A percentile compares a stretch with the other conserved stretches of the same genome.
Evolutionary conservation across 2,329 filamentous ascomycete genomes (phyloP).

Genomic region (Colletotrichum higginsianum): DNA sequence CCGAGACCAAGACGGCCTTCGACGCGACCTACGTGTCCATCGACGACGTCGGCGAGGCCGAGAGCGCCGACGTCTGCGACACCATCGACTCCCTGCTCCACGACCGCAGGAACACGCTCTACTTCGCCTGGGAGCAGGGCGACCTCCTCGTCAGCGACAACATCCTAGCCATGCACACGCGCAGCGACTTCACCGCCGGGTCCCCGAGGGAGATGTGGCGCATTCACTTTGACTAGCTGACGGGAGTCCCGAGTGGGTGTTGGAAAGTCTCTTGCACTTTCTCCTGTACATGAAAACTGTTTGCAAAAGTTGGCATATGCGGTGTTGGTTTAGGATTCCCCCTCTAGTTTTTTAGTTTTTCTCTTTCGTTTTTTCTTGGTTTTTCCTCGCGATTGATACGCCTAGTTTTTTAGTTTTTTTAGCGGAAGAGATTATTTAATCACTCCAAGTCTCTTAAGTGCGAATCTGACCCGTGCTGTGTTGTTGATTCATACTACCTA

Average conservation of each 20-base stretch:
- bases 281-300: slow-evolving; percentile 10
- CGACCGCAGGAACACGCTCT: slow-evolving; percentile 65
- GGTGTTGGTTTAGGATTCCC: slow-evolving; percentile 30
- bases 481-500: too few relatives aligned
- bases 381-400: neutral
- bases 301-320: slow-evolving; percentile 22
- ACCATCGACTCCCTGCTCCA: slow-evolving; percentile 61
- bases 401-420: neutral
- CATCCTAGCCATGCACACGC: slow-evolving; percentile 63
- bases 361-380: neutral
- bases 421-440: too few relatives aligned
- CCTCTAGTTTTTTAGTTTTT: slow-evolving; percentile 1
- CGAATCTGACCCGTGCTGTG: too few relatives aligned
- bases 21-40: slow-evolving; percentile 61
- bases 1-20: slow-evolving; percentile 65
- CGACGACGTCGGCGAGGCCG: slow-evolving; percentile 51
- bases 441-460: too few relatives aligned
- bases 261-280: neutral
- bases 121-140: slow-evolving; percentile 68
- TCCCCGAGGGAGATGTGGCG: slow-evolving; percentile 64
- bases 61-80: slow-evolving; percentile 55
- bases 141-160: slow-evolving; percentile 70
- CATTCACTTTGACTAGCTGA: slow-evolving; percentile 62
- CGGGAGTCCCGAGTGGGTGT: neutral
- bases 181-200: slow-evolving; percentile 61